Evolutionary conservation across 2,329 filamentous ascomycete species (phyloP).

Genomic region (Graphium sp.): DNA sequence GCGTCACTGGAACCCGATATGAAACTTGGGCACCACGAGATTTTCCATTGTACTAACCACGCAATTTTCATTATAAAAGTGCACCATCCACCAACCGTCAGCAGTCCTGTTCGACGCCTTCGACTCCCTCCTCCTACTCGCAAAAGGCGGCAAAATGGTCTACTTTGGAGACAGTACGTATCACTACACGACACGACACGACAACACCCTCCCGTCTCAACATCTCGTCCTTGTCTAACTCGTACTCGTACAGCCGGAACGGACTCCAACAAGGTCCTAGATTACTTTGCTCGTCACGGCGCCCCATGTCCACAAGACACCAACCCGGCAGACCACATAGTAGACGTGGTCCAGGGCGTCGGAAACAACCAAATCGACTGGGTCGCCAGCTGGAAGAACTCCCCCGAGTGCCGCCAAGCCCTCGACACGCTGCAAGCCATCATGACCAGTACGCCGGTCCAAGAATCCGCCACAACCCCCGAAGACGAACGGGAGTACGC

Average conservation of each 20-base stretch:
- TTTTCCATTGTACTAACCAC: neutral
- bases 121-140: constrained; percentile 8
- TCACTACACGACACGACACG: neutral
- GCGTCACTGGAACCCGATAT: no score
- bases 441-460: no score
- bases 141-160: constrained; percentile 8
- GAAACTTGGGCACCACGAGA: neutral
- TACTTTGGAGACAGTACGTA: constrained; percentile 5
- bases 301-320: constrained; percentile 20
- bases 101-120: constrained; percentile 33
- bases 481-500: constrained; percentile 20
- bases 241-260: constrained; percentile 8
- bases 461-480: no score
- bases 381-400: constrained; percentile 44
- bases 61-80: constrained; percentile 9
- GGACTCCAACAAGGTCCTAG: constrained; percentile 6
- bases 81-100: constrained; percentile 48
- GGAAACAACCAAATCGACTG: constrained; percentile 20
- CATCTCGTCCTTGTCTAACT: no score
- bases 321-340: constrained; percentile 26
- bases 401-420: constrained; percentile 29
- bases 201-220: neutral
- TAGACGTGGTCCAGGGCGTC: constrained; percentile 27
- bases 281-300: constrained; percentile 33
- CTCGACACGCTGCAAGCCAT: constrained; percentile 35